These are phyloP conservation scores for Trichophyton simii DNA, from an alignment of 2,329 filamentous ascomycete genomes.

Conservation along the genomic window DNA sequence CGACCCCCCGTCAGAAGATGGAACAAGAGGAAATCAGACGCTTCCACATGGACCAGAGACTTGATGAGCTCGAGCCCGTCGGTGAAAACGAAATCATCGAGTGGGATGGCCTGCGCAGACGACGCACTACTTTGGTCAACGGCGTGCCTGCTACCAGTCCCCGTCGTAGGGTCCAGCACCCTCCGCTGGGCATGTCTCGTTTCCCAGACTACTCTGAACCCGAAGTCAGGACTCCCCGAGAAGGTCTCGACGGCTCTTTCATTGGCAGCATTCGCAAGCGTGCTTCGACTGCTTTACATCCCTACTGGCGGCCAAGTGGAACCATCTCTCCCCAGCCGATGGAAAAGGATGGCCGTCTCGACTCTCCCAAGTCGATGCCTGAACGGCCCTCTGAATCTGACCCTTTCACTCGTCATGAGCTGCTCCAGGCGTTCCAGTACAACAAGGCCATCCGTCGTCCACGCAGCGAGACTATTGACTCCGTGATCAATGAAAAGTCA, in stretches of 20 bases:
- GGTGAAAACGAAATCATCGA: conserved; percentile 70
- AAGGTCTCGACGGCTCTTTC: conserved; percentile 24
- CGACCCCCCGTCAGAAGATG: conserved; percentile 59
- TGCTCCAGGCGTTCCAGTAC: conserved; percentile 40
- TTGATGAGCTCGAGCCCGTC: conserved; percentile 59
- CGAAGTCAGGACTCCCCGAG: conserved; percentile 19
- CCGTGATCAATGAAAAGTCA: not conserved
- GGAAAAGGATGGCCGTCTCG: conserved; percentile 3
- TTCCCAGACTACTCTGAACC: conserved; percentile 59
- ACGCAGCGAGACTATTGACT: not conserved
- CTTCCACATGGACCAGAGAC: conserved; percentile 63
- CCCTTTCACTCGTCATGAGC: conserved; percentile 51
- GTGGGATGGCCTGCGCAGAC: conserved; percentile 79
- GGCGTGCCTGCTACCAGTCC: conserved; percentile 30
- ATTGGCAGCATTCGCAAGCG: conserved; percentile 29
- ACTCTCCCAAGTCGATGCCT: conserved; percentile 12
- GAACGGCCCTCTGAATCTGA: conserved; percentile 36
- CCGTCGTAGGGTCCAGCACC: conserved; percentile 46
- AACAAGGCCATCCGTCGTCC: conserved; percentile 5
- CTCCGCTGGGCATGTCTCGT: conserved; percentile 75
- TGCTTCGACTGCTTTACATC: conserved; percentile 26
- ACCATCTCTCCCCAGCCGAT: conserved; percentile 15
- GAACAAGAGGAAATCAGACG: conserved; percentile 68
- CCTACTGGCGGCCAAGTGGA: conserved; percentile 18
- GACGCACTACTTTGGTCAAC: conserved; percentile 46